Evolutionary conservation across 1,284 basidiomycete species (phyloP), one percentile per base, ranked within the genome.

Genomic region (Ceratobasidium sp.): DNA sequence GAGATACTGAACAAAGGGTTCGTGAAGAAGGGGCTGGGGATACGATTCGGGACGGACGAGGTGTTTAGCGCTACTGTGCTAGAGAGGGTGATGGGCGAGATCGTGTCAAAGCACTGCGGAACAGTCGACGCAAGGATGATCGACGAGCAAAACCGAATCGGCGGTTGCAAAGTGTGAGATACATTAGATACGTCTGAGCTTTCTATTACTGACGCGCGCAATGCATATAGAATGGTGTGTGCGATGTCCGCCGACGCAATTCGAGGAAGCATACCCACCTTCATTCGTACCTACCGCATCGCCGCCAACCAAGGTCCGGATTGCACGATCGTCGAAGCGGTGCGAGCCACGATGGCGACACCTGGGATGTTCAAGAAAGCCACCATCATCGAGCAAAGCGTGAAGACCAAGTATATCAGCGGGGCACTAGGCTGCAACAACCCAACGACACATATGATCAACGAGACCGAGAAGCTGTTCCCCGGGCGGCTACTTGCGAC

Each of bases 1-100:
- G 41, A 71, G 9, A 74, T 79, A 9, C 71, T 73, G 0, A 28
- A 62, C 23, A 50, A n/a, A 14, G 57, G 47, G n/a, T 74, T 72
- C 41, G 57, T 43, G 16, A 54, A 58, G 18, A 70, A 43, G 1
- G 58, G 58, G 28, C 11, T 38, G 7, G 2, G 11, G 28, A 49
- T 54, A 54, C 66, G 57, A 41, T 35, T 58, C 26, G 67, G 54
- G 23, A 38, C 16, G 11, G 11, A 38, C 35, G 11, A 11, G 6
- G 35, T 38, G 6, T 70, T 58, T 54, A 70, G 58, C 23, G 44
- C 67, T 0, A 47, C 67, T 4, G 44, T 13, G 16, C 26, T 70
- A 26, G 54, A 70, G 47, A 9, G 41, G 1, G 28, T 32, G 23
- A 49, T 70, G 5, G 58, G 47, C 21, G 23, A 70, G 23, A 70